Evolutionary conservation across 1,139 yeast genomes (phyloP).

Genomic region (Debaryomyces nepalensis): DNA sequence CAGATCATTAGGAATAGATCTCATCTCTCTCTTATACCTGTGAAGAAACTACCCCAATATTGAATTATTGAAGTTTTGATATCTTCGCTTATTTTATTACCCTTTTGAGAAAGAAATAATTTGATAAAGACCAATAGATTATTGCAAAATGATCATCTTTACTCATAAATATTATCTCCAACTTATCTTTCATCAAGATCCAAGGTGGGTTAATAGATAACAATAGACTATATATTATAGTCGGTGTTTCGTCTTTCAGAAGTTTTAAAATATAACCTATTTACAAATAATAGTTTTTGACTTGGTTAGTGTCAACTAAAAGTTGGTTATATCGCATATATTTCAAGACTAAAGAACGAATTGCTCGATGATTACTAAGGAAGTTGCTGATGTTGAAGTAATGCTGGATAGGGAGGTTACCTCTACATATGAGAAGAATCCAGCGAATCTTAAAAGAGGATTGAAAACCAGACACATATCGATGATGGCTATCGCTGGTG

Average conservation of each 20-base stretch:
- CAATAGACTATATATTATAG: not conserved
- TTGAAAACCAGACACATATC: constrained; percentile 26
- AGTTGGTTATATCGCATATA: too few species aligned
- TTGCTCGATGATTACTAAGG: not conserved
- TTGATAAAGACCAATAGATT: not conserved
- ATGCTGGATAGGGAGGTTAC: not conserved
- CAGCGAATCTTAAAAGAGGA: constrained; percentile 14
- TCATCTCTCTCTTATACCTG: not conserved
- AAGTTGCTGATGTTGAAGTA: not conserved
- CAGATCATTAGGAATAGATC: not conserved
- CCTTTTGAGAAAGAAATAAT: not conserved
- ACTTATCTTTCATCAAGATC: not conserved
- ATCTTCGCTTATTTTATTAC: constrained; percentile 3
- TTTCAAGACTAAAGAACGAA: not conserved
- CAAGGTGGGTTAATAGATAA: not conserved
- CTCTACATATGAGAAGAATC: not conserved
- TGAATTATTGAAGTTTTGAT: not conserved
- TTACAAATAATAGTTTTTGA: too few species aligned
- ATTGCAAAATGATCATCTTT: not conserved
- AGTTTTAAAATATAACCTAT: too few species aligned
- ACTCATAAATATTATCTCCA: not conserved
- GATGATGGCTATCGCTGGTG: constrained; percentile 33
- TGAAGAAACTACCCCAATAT: not conserved
- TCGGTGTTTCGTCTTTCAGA: too few species aligned
- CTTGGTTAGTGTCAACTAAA: too few species aligned